Evolutionary conservation across 2,329 filamentous ascomycete species (phyloP).

Genomic region (Hypoxylon sp.): DNA sequence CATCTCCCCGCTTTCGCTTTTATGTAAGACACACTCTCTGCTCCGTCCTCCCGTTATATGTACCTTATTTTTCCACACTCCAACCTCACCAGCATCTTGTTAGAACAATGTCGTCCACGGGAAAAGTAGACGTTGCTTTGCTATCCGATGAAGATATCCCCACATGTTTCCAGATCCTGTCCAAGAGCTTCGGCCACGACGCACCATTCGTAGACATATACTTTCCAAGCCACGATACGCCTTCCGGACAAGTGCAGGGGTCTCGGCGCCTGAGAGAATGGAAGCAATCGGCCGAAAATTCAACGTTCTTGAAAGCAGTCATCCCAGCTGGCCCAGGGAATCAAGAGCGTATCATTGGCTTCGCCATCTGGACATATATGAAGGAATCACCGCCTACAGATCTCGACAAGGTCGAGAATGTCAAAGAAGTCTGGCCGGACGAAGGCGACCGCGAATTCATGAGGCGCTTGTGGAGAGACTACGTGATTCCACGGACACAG

Average conservation of each 20-base stretch:
- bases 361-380: conserved; percentile 50
- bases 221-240: conserved; percentile 47
- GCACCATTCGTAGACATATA: conserved; percentile 48
- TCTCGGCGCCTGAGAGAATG: conserved; percentile 40
- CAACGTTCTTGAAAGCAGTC: conserved; percentile 46
- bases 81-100: background rate
- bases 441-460: conserved; percentile 46
- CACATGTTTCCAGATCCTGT: conserved; percentile 44
- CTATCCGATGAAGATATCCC: conserved; percentile 45
- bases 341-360: conserved; percentile 38
- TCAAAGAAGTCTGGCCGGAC: conserved; percentile 46
- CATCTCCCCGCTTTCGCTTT: too few relatives aligned
- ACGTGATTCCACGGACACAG: conserved; percentile 42
- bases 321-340: background rate
- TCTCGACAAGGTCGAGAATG: conserved; percentile 42
- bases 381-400: conserved; percentile 42
- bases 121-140: conserved; percentile 26
- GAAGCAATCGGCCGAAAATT: conserved; percentile 30
- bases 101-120: background rate
- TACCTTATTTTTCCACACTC: background rate
- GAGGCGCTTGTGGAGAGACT: conserved; percentile 45
- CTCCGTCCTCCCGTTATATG: background rate
- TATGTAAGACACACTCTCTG: background rate
- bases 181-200: conserved; percentile 45
- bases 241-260: conserved; percentile 39